Base-by-base conservation (phyloP, 2,329 filamentous ascomycete species). In the Dactylonectria estremocensis region DNA sequence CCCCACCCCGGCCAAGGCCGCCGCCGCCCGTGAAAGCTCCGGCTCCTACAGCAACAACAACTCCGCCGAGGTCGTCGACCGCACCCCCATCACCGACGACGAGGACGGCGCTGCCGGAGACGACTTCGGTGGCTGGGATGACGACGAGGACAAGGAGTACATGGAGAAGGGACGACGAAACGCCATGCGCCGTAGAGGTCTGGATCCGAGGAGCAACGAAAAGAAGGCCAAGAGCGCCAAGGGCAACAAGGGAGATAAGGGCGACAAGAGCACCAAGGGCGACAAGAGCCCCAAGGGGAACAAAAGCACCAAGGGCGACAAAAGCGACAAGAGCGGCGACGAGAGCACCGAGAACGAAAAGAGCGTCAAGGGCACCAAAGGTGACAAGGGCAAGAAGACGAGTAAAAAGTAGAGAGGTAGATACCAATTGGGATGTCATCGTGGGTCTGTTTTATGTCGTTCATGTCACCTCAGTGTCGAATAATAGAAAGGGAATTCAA, bases 131-230 rank as follows among this genome's bases (percentile, higher is more conserved):
- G 91, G 88, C 1, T 95, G 93, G 78, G 90, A 95, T 67, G 92
- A 94, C 0, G 89, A 91, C 0, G 91, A 91, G 77, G 93, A 95
- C 77, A 81, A 86, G 73, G 86, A 90, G 73, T 91, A 92, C 77
- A 94, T 95, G 49, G 88, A 92, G 76, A 89, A 90, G 74, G 92
- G 90, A n/a, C 90, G 91, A 84, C 88, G 89, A 72, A 94, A 92
- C 76, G 88, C 90, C 67, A 88, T 95, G 86, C 89, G 92, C 74
- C 89, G 90, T 76, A 91, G 92, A 78, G 93, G 93, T 67, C 81
- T 95, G 60, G 90, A 95, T 79, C 93, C 93, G 1, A 90, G 88
- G 77, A 90, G 87, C 28, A 81, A 76, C 59, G 80, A 72, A 55
- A 81, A 77, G 72, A 77, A 80, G 68, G 70, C 74, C 16, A 77